A percentile compares a stretch with the other conserved stretches of the same genome.
phyloP scores from a whole-genome alignment of 306 rosid genomes.

The Chamaecrista fasciculata region DNA sequence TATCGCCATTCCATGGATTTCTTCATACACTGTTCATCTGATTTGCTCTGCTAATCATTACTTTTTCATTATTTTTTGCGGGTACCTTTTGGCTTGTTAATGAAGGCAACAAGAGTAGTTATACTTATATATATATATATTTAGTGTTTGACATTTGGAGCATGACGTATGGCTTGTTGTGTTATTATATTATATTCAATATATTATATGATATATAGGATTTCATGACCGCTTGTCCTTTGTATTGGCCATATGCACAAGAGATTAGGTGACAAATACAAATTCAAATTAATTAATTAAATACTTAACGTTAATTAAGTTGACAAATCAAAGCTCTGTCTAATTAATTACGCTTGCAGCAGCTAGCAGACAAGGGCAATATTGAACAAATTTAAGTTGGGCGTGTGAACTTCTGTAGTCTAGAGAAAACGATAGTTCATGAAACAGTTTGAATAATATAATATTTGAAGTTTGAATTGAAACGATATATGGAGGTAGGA shows the following conservation, averaged over 20 bases:
- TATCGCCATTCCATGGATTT: conserved; percentile 45
- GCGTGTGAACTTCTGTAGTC: conserved; percentile 1
- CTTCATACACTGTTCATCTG: conserved; percentile 41
- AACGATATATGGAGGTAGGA: no score
- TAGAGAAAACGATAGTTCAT: conserved; percentile 28
- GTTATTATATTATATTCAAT: not conserved
- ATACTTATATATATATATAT: no score
- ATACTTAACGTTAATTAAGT: conserved; percentile 17
- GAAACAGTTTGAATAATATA: not conserved
- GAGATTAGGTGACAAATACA: conserved; percentile 25
- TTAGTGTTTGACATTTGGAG: conserved; percentile 39
- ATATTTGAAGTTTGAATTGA: conserved; percentile 29
- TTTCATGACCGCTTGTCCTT: conserved; percentile 32
- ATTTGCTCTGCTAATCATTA: conserved; percentile 29
- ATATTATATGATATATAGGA: not conserved
- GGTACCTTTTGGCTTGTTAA: conserved; percentile 33
- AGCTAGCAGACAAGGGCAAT: conserved; percentile 33
- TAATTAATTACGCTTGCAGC: conserved; percentile 4
- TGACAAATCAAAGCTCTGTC: not conserved
- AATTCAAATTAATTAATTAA: conserved; percentile 43
- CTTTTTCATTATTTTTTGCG: conserved; percentile 20
- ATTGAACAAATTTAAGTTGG: no score
- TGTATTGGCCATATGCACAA: conserved; percentile 26
- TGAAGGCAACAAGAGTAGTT: conserved; percentile 17
- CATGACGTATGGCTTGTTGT: conserved; percentile 39